These are phyloP conservation scores for Trichoderma atroviride DNA, from an alignment of 2,329 filamentous ascomycete species.

Conservation along the genomic window DNA sequence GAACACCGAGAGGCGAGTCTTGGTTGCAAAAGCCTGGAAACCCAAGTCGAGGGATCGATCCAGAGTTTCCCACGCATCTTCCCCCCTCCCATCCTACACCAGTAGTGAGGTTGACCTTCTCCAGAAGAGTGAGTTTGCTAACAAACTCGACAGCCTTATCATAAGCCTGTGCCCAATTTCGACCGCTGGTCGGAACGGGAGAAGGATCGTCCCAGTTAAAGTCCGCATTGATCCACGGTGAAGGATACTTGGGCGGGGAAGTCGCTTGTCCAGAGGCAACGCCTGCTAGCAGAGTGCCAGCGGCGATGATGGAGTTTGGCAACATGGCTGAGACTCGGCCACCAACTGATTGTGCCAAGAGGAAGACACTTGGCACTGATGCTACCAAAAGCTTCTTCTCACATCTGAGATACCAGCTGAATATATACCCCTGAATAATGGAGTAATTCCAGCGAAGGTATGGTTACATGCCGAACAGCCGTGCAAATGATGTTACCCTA, in stretches of 20 bases:
- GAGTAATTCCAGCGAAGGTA: background rate
- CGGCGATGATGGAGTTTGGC: background rate
- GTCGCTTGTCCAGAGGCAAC: constrained; percentile 2
- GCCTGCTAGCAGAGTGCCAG: background rate
- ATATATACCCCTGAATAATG: constrained; percentile 10
- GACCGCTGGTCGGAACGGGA: background rate
- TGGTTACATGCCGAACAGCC: background rate
- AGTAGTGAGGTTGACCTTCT: constrained; percentile 8
- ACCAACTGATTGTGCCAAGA: background rate
- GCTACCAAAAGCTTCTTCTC: background rate
- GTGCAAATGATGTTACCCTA: background rate
- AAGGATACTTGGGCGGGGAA: constrained; percentile 5
- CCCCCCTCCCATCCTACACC: constrained; percentile 8
- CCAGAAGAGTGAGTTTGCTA: background rate
- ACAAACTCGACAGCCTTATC: constrained; percentile 11
- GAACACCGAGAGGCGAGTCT: constrained; percentile 52
- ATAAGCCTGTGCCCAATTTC: constrained; percentile 1
- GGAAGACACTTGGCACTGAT: constrained; percentile 5
- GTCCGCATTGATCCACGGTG: constrained; percentile 3
- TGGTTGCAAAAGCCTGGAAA: constrained; percentile 54
- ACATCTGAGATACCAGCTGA: background rate
- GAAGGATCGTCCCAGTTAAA: constrained; percentile 10
- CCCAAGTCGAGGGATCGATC: constrained; percentile 47
- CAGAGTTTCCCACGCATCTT: constrained; percentile 50
- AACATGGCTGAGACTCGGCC: background rate